phyloP scores from a whole-genome alignment of 345 rosid species.

The Pistacia atlantica region DNA sequence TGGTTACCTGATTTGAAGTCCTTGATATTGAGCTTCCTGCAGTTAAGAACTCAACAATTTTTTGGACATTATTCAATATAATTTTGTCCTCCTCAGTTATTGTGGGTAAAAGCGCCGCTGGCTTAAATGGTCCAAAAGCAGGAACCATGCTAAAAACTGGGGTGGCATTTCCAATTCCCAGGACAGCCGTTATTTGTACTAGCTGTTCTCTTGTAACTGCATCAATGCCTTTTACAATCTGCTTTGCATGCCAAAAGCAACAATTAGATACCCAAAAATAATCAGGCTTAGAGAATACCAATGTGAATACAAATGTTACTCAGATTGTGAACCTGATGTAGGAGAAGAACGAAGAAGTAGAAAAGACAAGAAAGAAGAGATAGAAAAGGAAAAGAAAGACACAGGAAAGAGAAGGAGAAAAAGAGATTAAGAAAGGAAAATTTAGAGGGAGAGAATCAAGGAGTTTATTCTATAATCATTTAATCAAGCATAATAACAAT shows the following conservation, averaged over 20 bases:
- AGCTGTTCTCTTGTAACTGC: constrained; percentile 92
- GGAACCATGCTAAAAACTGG: constrained; percentile 88
- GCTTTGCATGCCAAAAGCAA: constrained; percentile 23
- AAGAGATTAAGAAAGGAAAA: neutral
- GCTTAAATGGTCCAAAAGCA: constrained; percentile 70
- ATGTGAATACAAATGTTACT: neutral
- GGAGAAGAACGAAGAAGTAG: no score
- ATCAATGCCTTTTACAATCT: constrained; percentile 96
- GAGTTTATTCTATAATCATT: no score
- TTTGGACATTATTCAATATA: constrained; percentile 76
- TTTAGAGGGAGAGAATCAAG: neutral
- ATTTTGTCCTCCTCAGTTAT: constrained; percentile 81
- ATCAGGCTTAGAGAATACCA: constrained; percentile 4
- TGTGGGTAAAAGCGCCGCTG: constrained; percentile 75
- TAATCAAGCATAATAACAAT: no score
- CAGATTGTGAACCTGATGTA: neutral
- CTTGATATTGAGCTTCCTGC: constrained; percentile 63
- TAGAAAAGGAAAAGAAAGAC: no score
- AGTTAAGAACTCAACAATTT: constrained; percentile 73
- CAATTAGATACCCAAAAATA: constrained; percentile 4
- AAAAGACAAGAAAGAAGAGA: no score
- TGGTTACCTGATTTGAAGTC: constrained; percentile 61
- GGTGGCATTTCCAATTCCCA: constrained; percentile 61
- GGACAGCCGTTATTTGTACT: constrained; percentile 64
- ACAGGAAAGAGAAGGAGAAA: neutral